A percentile compares a stretch with the other conserved stretches of the same genome.
These are phyloP conservation scores for Lagerstroemia speciosa DNA, from an alignment of 345 rosid species.

Conservation along the genomic window DNA sequence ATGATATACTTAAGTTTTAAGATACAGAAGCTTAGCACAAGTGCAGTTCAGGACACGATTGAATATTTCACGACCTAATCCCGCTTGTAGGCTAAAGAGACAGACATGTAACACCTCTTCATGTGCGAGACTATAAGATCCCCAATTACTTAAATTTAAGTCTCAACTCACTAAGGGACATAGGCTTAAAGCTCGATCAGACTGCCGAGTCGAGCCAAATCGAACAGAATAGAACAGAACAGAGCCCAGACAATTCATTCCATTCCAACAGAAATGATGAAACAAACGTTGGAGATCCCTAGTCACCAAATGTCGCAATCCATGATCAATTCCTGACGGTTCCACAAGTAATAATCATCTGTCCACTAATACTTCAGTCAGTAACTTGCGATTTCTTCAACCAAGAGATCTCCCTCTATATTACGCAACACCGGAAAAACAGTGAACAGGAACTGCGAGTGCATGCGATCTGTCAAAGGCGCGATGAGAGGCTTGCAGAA, in stretches of 20 bases:
- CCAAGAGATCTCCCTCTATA: neutral
- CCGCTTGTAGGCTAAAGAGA: too few species aligned
- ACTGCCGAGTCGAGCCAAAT: neutral
- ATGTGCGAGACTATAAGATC: too few species aligned
- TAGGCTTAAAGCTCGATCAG: neutral
- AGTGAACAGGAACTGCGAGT: neutral
- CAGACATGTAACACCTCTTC: too few species aligned
- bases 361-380: neutral
- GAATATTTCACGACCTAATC: too few species aligned
- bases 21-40: too few species aligned
- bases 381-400: neutral
- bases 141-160: neutral
- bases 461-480: too few species aligned
- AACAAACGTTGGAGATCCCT: neutral
- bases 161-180: too few species aligned
- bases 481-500: slow-evolving; percentile 6
- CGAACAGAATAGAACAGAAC: neutral
- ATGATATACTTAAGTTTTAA: too few species aligned
- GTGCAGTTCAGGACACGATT: too few species aligned
- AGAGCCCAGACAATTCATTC: neutral
- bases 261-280: neutral
- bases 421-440: neutral
- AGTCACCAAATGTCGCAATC: neutral
- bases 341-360: neutral
- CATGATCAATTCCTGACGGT: neutral